These are phyloP conservation scores for Leavenworthia alabamica DNA, from an alignment of 345 rosid genomes.

Conservation along the genomic window DNA sequence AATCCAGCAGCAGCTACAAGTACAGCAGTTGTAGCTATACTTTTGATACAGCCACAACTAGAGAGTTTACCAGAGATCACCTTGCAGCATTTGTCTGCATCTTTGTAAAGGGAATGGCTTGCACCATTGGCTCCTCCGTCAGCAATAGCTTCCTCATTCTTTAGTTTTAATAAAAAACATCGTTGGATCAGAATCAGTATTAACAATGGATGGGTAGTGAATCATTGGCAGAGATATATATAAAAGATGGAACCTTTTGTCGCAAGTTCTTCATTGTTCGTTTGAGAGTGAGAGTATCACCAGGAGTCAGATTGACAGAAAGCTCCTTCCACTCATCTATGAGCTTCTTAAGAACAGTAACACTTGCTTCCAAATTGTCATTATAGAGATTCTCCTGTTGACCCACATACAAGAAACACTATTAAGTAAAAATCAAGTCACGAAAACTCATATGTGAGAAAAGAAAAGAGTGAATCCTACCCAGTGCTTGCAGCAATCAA, in stretches of 20 bases:
- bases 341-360: slow-evolving; percentile 42
- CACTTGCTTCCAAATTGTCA: slow-evolving; percentile 54
- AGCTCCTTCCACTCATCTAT: slow-evolving; percentile 52
- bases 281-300: slow-evolving; percentile 38
- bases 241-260: slow-evolving; percentile 39
- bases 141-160: slow-evolving; percentile 56
- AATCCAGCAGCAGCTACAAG: slow-evolving; percentile 34
- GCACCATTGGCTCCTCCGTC: slow-evolving; percentile 31
- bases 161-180: slow-evolving; percentile 8
- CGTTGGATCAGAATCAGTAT: not conserved
- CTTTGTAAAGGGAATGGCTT: slow-evolving; percentile 31
- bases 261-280: slow-evolving; percentile 44
- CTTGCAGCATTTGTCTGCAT: slow-evolving; percentile 54
- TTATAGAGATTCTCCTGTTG: slow-evolving; percentile 56
- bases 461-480: slow-evolving; percentile 33
- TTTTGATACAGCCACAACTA: slow-evolving; percentile 41
- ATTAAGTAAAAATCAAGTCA: not conserved
- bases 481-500: slow-evolving; percentile 73
- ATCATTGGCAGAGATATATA: not conserved
- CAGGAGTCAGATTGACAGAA: slow-evolving; percentile 40
- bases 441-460: not conserved
- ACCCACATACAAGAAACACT: not conserved
- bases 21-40: slow-evolving; percentile 29
- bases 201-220: not conserved
- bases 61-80: slow-evolving; percentile 38